Conservation (phyloP, 768 basidiomycete species). For the Mycena vulgaris region DNA sequence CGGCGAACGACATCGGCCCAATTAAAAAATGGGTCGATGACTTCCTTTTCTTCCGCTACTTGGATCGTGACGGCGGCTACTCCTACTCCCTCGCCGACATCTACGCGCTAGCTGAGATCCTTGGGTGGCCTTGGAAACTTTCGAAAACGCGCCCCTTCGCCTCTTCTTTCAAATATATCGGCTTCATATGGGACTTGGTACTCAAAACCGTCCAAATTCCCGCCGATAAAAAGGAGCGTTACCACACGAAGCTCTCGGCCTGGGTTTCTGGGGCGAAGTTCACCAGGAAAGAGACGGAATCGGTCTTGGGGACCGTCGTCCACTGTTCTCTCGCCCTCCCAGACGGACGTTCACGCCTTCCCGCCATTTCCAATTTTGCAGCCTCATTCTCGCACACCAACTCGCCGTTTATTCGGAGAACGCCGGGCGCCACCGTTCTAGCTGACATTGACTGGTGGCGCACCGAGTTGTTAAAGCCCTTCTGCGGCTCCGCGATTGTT, state of each 20-base stretch:
- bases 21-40: conserved; percentile 49
- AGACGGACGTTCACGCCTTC: conserved; percentile 48
- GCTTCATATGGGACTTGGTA: conserved; percentile 54
- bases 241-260: not conserved
- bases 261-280: conserved; percentile 10
- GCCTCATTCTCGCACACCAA: conserved; percentile 40
- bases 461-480: not conserved
- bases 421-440: conserved; percentile 31
- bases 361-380: conserved; percentile 34
- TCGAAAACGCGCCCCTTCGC: conserved; percentile 48
- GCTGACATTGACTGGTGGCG: not conserved
- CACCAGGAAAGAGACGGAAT: conserved; percentile 41
- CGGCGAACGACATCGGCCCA: conserved; percentile 33
- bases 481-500: not conserved
- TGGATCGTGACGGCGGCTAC: not conserved
- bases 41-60: conserved; percentile 45
- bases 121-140: conserved; percentile 25
- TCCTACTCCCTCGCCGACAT: conserved; percentile 10
- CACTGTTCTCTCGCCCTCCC: conserved; percentile 52
- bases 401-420: conserved; percentile 32
- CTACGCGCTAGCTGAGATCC: not conserved
- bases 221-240: not conserved
- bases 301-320: conserved; percentile 52
- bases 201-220: conserved; percentile 50
- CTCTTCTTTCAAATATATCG: conserved; percentile 50